Evolutionary conservation across 768 basidiomycete species (phyloP).

Genomic region (Leccinellum rugosiceps): DNA sequence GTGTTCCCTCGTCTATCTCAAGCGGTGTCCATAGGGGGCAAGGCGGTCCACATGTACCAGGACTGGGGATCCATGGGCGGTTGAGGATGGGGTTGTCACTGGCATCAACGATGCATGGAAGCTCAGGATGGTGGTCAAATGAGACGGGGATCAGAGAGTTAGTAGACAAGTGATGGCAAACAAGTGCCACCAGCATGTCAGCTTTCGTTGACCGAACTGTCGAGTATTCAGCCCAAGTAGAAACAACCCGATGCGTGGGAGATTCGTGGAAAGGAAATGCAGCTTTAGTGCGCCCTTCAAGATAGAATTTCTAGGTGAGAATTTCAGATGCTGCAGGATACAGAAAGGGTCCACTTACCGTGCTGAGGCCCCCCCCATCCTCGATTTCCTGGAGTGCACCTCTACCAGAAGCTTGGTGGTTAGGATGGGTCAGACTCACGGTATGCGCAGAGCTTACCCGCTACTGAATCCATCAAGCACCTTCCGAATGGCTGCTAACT

Average conservation of each 20-base stretch:
- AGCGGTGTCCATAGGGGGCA: conserved; percentile 4
- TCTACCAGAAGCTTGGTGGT: neutral
- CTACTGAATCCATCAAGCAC: conserved; percentile 4
- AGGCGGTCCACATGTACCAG: neutral
- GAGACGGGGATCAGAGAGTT: neutral
- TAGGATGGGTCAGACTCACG: neutral
- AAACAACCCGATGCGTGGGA: neutral
- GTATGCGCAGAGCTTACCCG: too few species aligned
- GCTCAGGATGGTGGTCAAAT: neutral
- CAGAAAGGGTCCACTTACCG: neutral
- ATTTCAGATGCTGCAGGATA: neutral
- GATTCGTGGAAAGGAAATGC: conserved; percentile 4
- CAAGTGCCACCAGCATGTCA: conserved; percentile 4
- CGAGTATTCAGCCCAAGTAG: neutral
- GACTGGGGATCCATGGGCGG: neutral
- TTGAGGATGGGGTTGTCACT: neutral
- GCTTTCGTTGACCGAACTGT: neutral
- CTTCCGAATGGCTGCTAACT: neutral
- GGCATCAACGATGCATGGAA: neutral
- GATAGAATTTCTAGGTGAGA: conserved; percentile 4
- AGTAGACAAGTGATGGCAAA: conserved; percentile 4
- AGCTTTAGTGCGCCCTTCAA: conserved; percentile 5
- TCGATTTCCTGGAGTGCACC: neutral
- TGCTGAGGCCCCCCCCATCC: conserved; percentile 1
- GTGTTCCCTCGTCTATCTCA: neutral